A percentile compares a stretch with the other conserved stretches of the same genome.
phyloP scores from a whole-genome alignment of 208 protist genomes.

The Acanthamoeba healyi region DNA sequence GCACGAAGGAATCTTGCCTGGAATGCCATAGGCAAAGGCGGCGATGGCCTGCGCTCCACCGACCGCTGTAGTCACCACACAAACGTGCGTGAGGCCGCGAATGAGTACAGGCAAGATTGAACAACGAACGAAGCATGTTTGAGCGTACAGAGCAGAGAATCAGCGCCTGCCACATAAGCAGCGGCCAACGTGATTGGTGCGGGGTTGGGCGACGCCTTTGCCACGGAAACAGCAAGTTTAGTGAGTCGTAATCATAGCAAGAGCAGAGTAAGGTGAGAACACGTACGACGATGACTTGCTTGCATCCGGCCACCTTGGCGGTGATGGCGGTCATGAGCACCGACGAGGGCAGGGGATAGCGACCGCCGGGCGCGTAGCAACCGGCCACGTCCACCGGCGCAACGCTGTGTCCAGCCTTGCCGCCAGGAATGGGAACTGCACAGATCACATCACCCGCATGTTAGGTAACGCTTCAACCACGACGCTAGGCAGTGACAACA shows the following conservation, averaged over 20 bases:
- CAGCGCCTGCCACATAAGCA: constrained; percentile 87
- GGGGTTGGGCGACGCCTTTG: constrained; percentile 85
- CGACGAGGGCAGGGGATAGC: constrained; percentile 90
- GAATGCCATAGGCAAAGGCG: constrained; percentile 88
- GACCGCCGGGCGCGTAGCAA: constrained; percentile 88
- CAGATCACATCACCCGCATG: neutral
- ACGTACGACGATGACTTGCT: constrained; percentile 62
- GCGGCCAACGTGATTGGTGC: constrained; percentile 79
- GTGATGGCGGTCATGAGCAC: constrained; percentile 91
- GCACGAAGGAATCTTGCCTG: constrained; percentile 82
- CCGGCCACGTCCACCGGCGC: constrained; percentile 84
- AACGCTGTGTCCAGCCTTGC: constrained; percentile 84
- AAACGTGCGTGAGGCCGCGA: too few species aligned
- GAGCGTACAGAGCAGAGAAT: constrained; percentile 77
- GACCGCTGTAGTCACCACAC: constrained; percentile 69
- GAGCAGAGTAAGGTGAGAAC: neutral
- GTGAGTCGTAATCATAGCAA: too few species aligned
- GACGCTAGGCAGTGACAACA: neutral
- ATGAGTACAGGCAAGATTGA: neutral
- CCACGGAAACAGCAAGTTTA: too few species aligned
- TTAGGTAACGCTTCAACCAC: neutral
- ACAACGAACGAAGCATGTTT: neutral
- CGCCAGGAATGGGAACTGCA: constrained; percentile 82
- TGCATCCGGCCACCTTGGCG: constrained; percentile 87
- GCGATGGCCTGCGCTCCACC: constrained; percentile 91